Conservation (phyloP, 2,329 filamentous ascomycete species). For the Verticillium isaacii region DNA sequence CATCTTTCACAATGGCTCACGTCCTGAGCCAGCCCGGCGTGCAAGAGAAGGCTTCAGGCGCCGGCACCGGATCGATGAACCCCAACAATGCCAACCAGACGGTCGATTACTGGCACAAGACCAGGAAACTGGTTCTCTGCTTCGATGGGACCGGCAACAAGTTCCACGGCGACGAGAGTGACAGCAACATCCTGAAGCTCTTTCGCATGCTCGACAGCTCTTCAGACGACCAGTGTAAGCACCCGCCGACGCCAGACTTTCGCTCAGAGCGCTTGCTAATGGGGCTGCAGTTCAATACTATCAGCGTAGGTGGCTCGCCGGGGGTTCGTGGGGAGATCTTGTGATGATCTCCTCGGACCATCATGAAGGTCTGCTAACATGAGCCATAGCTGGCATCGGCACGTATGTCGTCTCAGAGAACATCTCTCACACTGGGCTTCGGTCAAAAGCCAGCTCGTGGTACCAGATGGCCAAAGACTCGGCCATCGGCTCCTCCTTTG, state of each 20-base stretch:
- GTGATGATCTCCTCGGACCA: no score
- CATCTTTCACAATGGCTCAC: not conserved
- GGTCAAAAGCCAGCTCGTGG: slow-evolving; percentile 59
- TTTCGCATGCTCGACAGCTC: slow-evolving; percentile 65
- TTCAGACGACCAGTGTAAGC: slow-evolving; percentile 52
- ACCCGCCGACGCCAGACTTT: not conserved
- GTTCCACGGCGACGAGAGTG: slow-evolving; percentile 57
- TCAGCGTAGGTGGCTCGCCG: slow-evolving; percentile 42
- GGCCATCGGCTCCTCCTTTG: slow-evolving; percentile 74
- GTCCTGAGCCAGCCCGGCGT: not conserved
- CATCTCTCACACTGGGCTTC: slow-evolving; percentile 50
- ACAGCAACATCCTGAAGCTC: slow-evolving; percentile 65
- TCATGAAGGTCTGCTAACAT: not conserved
- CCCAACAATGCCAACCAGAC: not conserved
- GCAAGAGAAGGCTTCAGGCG: not conserved
- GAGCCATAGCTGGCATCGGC: slow-evolving; percentile 56
- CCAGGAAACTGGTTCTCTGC: slow-evolving; percentile 51
- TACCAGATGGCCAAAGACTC: slow-evolving; percentile 73
- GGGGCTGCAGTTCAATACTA: slow-evolving; percentile 49
- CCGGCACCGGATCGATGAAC: not conserved
- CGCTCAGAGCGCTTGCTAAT: not conserved
- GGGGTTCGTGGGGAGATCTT: no score
- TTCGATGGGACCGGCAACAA: slow-evolving; percentile 63
- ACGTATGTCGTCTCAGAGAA: slow-evolving; percentile 63
- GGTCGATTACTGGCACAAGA: slow-evolving; percentile 1